Base-by-base conservation (phyloP, 768 basidiomycete species). In the Boletales sp. region DNA sequence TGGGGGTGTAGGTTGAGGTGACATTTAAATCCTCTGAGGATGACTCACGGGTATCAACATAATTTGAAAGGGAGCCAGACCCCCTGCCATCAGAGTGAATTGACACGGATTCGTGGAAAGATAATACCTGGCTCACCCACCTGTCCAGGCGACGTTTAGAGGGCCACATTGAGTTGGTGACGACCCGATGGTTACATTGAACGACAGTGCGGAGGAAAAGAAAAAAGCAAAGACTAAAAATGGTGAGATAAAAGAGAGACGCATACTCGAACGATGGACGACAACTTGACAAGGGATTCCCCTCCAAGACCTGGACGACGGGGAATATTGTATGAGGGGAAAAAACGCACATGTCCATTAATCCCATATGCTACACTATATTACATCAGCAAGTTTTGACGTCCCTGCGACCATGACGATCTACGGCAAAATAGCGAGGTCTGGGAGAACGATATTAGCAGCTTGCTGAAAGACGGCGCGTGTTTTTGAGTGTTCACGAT, bases 101-200 rank as follows among this genome's bases (percentile, higher is more conserved):
- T 39, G 38, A 48, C 13, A 56, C 34, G 40, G 28, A 38, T 4
- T 37, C 34, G 34, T 15, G 21, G 30, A 25, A 13, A 34, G 12
- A 41, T 12, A 15, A 8, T 39, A 31, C 38, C 42, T 21, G n/a
- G 51, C n/a, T 28, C 21, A 50, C 72, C 60, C 59, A 84, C 87
- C 86, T 49, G 72, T 69, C 86, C 86, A 88, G 31, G 75, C 71
- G 45, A 90, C 57, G 40, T 66, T 60, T n/a, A 88, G 66, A 60
- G 77, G 64, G 54, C 80, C 86, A 61, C 88, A 90, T 62, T 83
- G 69, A 0, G 81, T 74, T 5, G 83, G 77, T 51, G 30, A 70
- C 67, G 61, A 60, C 36, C 60, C 81, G 76, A 53, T 71, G 62
- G 72, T 56, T 28, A 87, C 84, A 19, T 75, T 78, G 61, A 74